A percentile compares a stretch with the other conserved stretches of the same genome.
phyloP scores from a whole-genome alignment of 164 flowering plant genomes.

The Umbellularia californica region DNA sequence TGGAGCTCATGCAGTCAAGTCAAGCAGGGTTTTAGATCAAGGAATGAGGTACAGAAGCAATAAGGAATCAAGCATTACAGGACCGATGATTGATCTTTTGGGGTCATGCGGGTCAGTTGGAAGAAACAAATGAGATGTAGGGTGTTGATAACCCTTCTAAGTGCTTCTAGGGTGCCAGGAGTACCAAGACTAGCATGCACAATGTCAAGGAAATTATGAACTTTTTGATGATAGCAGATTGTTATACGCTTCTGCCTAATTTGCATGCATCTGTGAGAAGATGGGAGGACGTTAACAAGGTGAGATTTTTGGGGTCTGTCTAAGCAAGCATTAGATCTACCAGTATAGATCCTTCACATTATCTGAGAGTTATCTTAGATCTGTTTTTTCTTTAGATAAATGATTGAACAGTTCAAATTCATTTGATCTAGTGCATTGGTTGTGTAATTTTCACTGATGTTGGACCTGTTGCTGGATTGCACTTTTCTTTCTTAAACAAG shows the following conservation, averaged over 20 bases:
- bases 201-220: constrained; percentile 4
- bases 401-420: no score
- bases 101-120: constrained; percentile 14
- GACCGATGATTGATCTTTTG: constrained; percentile 11
- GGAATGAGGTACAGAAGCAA: constrained; percentile 7
- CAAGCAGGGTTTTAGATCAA: constrained; percentile 5
- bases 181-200: neutral
- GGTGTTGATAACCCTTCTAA: constrained; percentile 3
- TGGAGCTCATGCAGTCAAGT: constrained; percentile 6
- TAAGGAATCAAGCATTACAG: constrained; percentile 7
- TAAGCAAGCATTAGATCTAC: no score
- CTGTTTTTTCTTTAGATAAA: no score
- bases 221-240: constrained; percentile 6
- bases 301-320: neutral
- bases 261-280: constrained; percentile 13
- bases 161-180: constrained; percentile 3
- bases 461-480: no score
- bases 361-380: no score
- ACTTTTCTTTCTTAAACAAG: no score
- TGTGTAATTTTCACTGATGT: no score
- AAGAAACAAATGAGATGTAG: constrained; percentile 3
- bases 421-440: no score
- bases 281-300: constrained; percentile 8
- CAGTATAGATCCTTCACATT: no score
- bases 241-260: constrained; percentile 14